Evolutionary conservation across 1,284 basidiomycete species (phyloP).

Genomic region (Papiliotrema flavescens): DNA sequence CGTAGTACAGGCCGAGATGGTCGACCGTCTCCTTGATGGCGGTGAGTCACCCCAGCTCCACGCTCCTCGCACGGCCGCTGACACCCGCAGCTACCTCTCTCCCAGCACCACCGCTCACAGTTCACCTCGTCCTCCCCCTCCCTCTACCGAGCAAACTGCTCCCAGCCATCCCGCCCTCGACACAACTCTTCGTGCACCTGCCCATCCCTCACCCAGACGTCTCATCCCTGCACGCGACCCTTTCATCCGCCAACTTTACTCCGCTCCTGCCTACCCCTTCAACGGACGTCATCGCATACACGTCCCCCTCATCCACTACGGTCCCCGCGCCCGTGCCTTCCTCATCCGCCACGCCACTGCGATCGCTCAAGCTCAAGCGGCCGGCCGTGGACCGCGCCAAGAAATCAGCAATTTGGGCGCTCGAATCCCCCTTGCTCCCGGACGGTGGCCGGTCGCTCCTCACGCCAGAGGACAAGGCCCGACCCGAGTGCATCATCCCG

Average conservation of each 20-base stretch:
- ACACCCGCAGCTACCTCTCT: conserved; percentile 39
- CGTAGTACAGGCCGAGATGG: conserved; percentile 46
- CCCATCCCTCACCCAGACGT: conserved; percentile 11
- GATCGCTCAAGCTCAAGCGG: conserved; percentile 40
- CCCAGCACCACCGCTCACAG: conserved; percentile 32
- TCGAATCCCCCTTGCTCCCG: conserved; percentile 40
- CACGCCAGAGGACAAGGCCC: conserved; percentile 52
- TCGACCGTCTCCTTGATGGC: conserved; percentile 46
- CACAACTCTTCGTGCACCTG: conserved; percentile 41
- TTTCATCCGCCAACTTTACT: conserved; percentile 27
- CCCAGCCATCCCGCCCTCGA: conserved; percentile 38
- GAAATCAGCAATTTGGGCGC: conserved; percentile 49
- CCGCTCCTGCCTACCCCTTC: conserved; percentile 28
- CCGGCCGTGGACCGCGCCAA: conserved; percentile 32
- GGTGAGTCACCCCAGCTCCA: conserved; percentile 28
- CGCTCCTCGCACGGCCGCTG: neutral
- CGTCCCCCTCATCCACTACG: conserved; percentile 28
- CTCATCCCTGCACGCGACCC: conserved; percentile 18
- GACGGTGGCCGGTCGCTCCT: conserved; percentile 53
- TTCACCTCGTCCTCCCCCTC: conserved; percentile 47
- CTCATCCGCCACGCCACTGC: conserved; percentile 8
- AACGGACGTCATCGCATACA: conserved; percentile 29
- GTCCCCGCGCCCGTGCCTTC: conserved; percentile 13
- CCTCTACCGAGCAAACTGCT: conserved; percentile 39
- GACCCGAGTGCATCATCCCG: conserved; percentile 50